Evolutionary conservation across 2,329 filamentous ascomycete genomes (phyloP).

Genomic region (Aspergillus novofumigatus): DNA sequence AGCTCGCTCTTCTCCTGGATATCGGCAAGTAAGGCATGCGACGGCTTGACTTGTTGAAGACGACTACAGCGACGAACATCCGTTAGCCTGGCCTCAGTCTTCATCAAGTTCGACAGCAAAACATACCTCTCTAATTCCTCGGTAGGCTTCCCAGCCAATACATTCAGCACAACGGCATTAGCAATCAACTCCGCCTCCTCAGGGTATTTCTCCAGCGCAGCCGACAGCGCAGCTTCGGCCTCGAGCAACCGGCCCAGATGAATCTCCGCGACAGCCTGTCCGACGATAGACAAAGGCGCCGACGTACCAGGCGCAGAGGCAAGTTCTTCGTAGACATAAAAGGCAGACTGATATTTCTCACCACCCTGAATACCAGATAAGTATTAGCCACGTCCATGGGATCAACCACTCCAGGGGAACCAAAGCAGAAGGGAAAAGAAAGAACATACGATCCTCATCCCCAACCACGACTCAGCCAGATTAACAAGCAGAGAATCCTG

Average conservation of each 20-base stretch:
- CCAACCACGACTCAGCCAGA: constrained; percentile 92
- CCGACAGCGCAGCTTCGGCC: constrained; percentile 78
- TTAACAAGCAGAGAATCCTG: constrained; percentile 94
- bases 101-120: not conserved
- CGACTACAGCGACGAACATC: constrained; percentile 17
- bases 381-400: not conserved
- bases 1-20: constrained; percentile 78
- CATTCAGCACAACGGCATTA: constrained; percentile 75
- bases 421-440: not conserved
- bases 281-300: constrained; percentile 70
- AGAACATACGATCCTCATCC: constrained; percentile 70
- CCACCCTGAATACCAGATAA: constrained; percentile 61
- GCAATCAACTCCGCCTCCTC: constrained; percentile 71
- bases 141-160: constrained; percentile 69
- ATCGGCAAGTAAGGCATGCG: constrained; percentile 69
- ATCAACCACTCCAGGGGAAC: not conserved
- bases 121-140: constrained; percentile 60
- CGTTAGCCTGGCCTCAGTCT: constrained; percentile 16
- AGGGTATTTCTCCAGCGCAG: constrained; percentile 71
- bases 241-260: constrained; percentile 86
- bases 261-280: constrained; percentile 86
- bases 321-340: constrained; percentile 96
- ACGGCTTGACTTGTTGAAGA: constrained; percentile 53
- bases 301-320: constrained; percentile 80
- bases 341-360: constrained; percentile 92